Evolutionary conservation across 257 asterid genomes (phyloP).

Genomic region (Datura wrightii): DNA sequence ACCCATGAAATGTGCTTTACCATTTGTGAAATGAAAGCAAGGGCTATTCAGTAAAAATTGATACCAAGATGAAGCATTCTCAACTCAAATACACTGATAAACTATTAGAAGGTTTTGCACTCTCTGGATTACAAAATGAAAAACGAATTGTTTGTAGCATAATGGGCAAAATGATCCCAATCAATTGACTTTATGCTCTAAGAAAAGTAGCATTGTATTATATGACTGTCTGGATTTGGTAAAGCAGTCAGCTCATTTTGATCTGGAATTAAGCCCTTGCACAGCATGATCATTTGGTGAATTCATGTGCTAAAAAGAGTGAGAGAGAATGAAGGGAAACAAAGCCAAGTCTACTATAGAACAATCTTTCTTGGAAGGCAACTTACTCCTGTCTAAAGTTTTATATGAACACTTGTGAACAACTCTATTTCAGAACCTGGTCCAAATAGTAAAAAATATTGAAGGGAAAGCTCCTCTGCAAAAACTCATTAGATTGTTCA

Average conservation of each 20-base stretch:
- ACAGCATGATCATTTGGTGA: not conserved
- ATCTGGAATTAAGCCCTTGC: not conserved
- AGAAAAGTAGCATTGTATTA: not conserved
- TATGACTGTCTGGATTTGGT: not conserved
- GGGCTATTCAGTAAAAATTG: not conserved
- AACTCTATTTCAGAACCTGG: not conserved
- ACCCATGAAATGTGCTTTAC: not conserved
- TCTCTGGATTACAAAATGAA: not conserved
- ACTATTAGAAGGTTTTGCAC: not conserved
- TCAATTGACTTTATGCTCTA: not conserved
- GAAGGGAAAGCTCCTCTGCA: not conserved
- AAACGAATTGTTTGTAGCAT: not conserved
- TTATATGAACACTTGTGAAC: not conserved
- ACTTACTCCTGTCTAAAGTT: not conserved
- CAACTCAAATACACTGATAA: not conserved
- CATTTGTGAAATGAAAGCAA: constrained; percentile 15
- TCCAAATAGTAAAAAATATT: not conserved
- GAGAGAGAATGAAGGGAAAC: not conserved
- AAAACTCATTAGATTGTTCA: constrained; percentile 17
- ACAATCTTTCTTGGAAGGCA: not conserved
- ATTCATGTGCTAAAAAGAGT: constrained; percentile 7
- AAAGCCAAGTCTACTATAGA: not conserved
- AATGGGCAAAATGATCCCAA: not conserved
- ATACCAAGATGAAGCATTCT: not conserved
- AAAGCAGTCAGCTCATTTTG: not conserved